A percentile compares a stretch with the other conserved stretches of the same genome.
phyloP scores from a whole-genome alignment of 257 asterid species.

The Solanum virginianum region DNA sequence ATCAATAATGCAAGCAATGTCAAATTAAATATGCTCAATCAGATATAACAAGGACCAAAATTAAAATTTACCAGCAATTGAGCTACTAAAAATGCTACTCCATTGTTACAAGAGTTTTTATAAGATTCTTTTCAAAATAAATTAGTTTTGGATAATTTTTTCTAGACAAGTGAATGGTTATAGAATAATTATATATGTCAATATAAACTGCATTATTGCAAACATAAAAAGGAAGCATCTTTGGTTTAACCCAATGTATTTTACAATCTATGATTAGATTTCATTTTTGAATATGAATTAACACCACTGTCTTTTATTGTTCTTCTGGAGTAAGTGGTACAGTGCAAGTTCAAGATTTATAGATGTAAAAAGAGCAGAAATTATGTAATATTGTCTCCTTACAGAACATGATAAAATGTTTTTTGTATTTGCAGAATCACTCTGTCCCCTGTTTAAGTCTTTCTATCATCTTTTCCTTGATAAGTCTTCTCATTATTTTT shows the following conservation, averaged over 20 bases:
- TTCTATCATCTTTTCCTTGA: conserved; percentile 52
- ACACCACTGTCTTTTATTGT: neutral
- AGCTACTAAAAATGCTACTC: no score
- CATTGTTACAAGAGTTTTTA: no score
- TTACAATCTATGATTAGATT: neutral
- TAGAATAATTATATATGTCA: neutral
- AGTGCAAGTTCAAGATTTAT: neutral
- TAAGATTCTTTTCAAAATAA: no score
- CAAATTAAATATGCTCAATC: no score
- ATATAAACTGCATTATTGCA: conserved; percentile 4
- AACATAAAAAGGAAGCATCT: conserved; percentile 17
- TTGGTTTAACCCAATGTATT: conserved; percentile 8
- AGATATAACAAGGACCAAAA: no score
- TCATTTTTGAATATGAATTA: neutral
- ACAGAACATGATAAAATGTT: neutral
- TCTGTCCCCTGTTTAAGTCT: neutral
- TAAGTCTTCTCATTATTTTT: conserved; percentile 75
- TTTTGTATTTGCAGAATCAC: neutral
- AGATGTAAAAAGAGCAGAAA: neutral
- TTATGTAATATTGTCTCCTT: neutral
- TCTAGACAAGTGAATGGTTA: neutral
- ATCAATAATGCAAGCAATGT: no score
- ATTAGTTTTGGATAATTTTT: neutral
- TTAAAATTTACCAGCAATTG: no score
- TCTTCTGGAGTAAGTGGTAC: neutral